Percentiles rank a stretch among this genome's conserved stretches.
Evolutionary conservation across 129 eudicot genomes (phyloP).

Genomic region (Artemisia argyi): DNA sequence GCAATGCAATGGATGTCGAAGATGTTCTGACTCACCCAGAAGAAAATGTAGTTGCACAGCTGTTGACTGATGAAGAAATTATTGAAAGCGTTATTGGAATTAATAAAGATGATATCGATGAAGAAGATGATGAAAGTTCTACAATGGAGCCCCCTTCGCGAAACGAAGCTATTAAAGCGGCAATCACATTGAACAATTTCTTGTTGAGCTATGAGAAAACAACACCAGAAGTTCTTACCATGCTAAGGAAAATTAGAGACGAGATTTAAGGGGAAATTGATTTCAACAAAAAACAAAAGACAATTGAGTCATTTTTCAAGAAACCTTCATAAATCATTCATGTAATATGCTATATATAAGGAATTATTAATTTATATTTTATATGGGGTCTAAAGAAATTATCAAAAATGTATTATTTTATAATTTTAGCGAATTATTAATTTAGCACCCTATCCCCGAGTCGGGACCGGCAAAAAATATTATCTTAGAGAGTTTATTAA

Average conservation of each 20-base stretch:
- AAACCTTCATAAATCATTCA: slow-evolving; percentile 30
- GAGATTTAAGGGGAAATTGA: slow-evolving; percentile 40
- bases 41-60: slow-evolving; percentile 23
- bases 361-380: slow-evolving; percentile 29
- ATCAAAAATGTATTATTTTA: slow-evolving; percentile 37
- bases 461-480: slow-evolving; percentile 36
- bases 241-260: slow-evolving; percentile 35
- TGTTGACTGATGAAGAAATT: slow-evolving; percentile 35
- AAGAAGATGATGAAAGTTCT: slow-evolving; percentile 37
- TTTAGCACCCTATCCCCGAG: slow-evolving; percentile 40
- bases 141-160: slow-evolving; percentile 37
- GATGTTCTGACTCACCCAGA: too few species aligned
- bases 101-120: slow-evolving; percentile 35
- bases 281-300: slow-evolving; percentile 13
- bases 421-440: slow-evolving; percentile 43
- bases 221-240: slow-evolving; percentile 20
- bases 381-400: slow-evolving; percentile 36
- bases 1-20: too few species aligned
- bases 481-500: slow-evolving; percentile 44
- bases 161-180: slow-evolving; percentile 27
- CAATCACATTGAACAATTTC: slow-evolving; percentile 28
- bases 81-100: slow-evolving; percentile 32
- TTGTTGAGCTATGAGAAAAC: slow-evolving; percentile 20
- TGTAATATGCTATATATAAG: slow-evolving; percentile 31
- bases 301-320: slow-evolving; percentile 17